A percentile compares a stretch with the other conserved stretches of the same genome.
phyloP scores from a whole-genome alignment of 805 yeast species.

The Tanozyma kutaoensis region DNA sequence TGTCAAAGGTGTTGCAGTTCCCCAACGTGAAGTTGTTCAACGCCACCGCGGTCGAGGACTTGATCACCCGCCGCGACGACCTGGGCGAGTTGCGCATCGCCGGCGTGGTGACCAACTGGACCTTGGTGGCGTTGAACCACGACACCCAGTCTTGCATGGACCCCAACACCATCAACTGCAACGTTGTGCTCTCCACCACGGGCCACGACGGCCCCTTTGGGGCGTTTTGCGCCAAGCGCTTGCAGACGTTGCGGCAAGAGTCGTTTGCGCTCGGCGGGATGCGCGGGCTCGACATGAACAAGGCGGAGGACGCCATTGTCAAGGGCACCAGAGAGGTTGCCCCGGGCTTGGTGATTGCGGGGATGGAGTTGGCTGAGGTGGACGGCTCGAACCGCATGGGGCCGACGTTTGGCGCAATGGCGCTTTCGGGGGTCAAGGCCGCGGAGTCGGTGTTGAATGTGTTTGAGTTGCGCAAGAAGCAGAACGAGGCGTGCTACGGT shows the following conservation, averaged over 20 bases:
- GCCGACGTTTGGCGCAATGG: conserved; percentile 78
- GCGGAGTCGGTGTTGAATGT: conserved; percentile 40
- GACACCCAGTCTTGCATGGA: conserved; percentile 74
- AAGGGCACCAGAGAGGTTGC: conserved; percentile 52
- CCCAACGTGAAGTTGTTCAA: conserved; percentile 70
- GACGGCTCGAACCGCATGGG: conserved; percentile 78
- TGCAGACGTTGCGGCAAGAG: conserved; percentile 18
- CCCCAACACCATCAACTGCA: conserved; percentile 60
- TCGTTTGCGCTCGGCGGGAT: conserved; percentile 41
- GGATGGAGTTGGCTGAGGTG: conserved; percentile 71
- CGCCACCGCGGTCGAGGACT: conserved; percentile 71
- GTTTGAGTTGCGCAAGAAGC: conserved; percentile 21
- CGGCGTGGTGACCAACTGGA: conserved; percentile 80
- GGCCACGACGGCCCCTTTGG: conserved; percentile 83
- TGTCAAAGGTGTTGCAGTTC: conserved; percentile 54
- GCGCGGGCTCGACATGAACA: conserved; percentile 72
- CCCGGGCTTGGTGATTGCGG: conserved; percentile 56
- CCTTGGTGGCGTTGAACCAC: conserved; percentile 63
- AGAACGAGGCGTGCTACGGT: conserved; percentile 10
- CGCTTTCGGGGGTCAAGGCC: conserved; percentile 65
- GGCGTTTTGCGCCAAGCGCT: conserved; percentile 64
- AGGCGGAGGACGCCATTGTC: conserved; percentile 65
- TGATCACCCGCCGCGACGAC: conserved; percentile 56
- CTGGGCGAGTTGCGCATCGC: conserved; percentile 50
- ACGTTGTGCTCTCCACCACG: conserved; percentile 56